Base-by-base conservation (phyloP, 306 rosid genomes). In the Vigna hirtella region DNA sequence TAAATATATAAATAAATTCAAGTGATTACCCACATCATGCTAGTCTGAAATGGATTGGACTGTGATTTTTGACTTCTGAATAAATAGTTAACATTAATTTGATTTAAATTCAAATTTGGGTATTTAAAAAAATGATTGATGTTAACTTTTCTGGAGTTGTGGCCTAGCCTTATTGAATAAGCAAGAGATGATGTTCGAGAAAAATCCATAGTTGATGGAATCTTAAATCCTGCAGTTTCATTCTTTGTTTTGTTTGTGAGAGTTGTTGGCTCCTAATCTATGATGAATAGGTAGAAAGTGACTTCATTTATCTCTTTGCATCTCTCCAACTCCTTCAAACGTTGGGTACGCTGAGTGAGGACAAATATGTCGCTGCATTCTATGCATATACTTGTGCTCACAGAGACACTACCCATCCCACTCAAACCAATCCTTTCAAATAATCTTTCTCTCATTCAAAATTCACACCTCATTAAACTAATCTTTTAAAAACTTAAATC, bases 331-430 rank as follows among this genome's bases (percentile, higher is more conserved):
- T 58, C 74, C 72, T 30, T 40, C n/a, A 26, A 73, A 57, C 5
- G 40, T 45, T 53, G 79, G 22, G 24, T 8, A 61, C 0, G 9
- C 59, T 32, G 28, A 63, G 22, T 42, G 59, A 57, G 45, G 84
- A 81, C 84, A 74, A 26, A 81, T 24, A 13, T 58, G 80, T 81
- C 81, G 16, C 72, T 68, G 81, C 80, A 48, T 26, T 80, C 45
- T 40, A 40, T 40, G 20, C 59, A 10, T 47, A 55, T 66, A 36
- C 40, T 53, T 80, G 75, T 73, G 84, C 63, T 56, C 69, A 18
- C 55, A 73, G 7, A 17, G 28, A 28, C 30, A 10, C 53, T 71
- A 3, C 68, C 73, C 55, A 42, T 80, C 84, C 22, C 55, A 66
- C 62, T 73, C 74, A 65, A 12, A 34, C 13, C 15, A 40, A 53